phyloP scores from a whole-genome alignment of 1,139 yeast species.

The Geotrichum carabidarum region DNA sequence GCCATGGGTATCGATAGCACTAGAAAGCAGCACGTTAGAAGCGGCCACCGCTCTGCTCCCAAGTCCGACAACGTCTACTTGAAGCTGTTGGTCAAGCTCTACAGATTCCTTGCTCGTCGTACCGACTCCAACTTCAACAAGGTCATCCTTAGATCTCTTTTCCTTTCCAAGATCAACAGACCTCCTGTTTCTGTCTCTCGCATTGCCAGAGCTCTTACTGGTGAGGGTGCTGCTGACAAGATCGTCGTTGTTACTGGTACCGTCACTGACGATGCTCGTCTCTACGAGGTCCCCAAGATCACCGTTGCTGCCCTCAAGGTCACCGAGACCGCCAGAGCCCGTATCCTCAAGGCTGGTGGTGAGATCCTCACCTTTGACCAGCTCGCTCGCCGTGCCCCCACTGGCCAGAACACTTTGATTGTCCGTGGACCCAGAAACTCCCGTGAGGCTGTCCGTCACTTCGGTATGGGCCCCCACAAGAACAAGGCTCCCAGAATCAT shows the following conservation, averaged over 20 bases:
- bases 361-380: slow-evolving; percentile 98
- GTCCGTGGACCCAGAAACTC: slow-evolving; percentile 98
- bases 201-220: slow-evolving; percentile 75
- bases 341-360: slow-evolving; percentile 98
- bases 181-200: slow-evolving; percentile 98
- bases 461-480: slow-evolving; percentile 99
- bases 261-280: slow-evolving; percentile 96
- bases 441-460: slow-evolving; percentile 99
- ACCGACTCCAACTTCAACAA: slow-evolving; percentile 97
- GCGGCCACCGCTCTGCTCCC: slow-evolving; percentile 98
- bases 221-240: slow-evolving; percentile 84
- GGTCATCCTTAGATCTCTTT: slow-evolving; percentile 88
- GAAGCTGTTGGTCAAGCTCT: slow-evolving; percentile 93
- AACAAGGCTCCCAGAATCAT: slow-evolving; percentile 97
- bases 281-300: slow-evolving; percentile 90
- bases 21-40: slow-evolving; percentile 91
- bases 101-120: slow-evolving; percentile 99
- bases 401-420: slow-evolving; percentile 97
- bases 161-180: slow-evolving; percentile 97
- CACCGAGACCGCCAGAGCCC: slow-evolving; percentile 98
- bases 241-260: slow-evolving; percentile 98
- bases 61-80: slow-evolving; percentile 99
- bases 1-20: slow-evolving; percentile 97
- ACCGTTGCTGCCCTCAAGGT: slow-evolving; percentile 98
- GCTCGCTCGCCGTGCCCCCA: slow-evolving; percentile 98